Evolutionary conservation across 805 yeast species (phyloP).

Genomic region (Saccharomycopsis javanensis): DNA sequence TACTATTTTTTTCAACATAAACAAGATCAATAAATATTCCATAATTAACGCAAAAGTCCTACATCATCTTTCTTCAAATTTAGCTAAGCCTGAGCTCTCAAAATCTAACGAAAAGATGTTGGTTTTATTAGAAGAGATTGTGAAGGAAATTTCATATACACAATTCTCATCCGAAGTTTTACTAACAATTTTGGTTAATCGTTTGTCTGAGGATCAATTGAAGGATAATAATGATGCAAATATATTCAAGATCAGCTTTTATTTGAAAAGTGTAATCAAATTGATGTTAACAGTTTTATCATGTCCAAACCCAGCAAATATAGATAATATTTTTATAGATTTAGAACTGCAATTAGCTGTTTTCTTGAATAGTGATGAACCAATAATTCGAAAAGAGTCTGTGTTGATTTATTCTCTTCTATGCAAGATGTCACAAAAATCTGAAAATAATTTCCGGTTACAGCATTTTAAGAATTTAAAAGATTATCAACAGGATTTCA

Average conservation of each 20-base stretch:
- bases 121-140: constrained; percentile 3
- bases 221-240: neutral
- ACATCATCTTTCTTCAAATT: neutral
- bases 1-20: neutral
- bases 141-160: neutral
- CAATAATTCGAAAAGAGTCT: constrained; percentile 6
- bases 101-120: neutral
- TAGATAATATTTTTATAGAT: neutral
- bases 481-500: neutral
- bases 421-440: neutral
- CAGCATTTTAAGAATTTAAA: neutral
- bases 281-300: neutral
- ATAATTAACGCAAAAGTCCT: constrained; percentile 1
- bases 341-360: neutral
- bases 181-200: neutral
- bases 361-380: neutral
- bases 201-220: neutral
- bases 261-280: neutral
- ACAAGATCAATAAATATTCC: constrained; percentile 7
- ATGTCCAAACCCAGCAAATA: neutral
- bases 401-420: constrained; percentile 8
- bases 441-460: neutral
- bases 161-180: neutral
- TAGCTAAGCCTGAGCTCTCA: neutral
- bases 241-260: neutral